Percentiles rank a stretch among this genome's conserved stretches.
Evolutionary conservation across 306 rosid genomes (phyloP).

Genomic region (Citrullus colocynthis): DNA sequence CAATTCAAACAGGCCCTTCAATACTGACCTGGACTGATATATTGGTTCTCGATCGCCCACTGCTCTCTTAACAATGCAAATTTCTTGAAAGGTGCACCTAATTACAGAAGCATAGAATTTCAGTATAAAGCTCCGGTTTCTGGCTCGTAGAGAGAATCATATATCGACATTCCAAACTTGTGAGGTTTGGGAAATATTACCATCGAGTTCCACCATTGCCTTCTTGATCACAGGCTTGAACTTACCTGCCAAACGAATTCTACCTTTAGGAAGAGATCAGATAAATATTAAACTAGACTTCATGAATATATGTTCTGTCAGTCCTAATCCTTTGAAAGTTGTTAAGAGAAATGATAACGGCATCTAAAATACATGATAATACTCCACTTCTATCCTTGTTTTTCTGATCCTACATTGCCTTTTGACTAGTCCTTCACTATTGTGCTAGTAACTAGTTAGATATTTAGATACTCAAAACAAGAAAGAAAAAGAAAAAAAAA

Average conservation of each 20-base stretch:
- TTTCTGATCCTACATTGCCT: not conserved
- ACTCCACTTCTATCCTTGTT: not conserved
- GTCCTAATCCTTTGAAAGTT: not conserved
- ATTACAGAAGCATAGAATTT: not conserved
- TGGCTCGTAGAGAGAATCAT: not conserved
- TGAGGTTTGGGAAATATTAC: slow-evolving; percentile 16
- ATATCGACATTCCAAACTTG: not conserved
- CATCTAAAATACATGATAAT: not conserved
- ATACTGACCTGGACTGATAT: slow-evolving; percentile 76
- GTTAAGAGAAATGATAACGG: not conserved
- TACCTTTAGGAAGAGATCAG: not conserved
- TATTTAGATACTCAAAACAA: not conserved
- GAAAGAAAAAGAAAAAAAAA: no score
- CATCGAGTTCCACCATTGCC: slow-evolving; percentile 99
- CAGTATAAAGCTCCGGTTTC: not conserved
- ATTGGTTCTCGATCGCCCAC: slow-evolving; percentile 82
- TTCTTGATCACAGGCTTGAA: slow-evolving; percentile 99
- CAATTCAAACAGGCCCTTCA: not conserved
- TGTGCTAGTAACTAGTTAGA: not conserved
- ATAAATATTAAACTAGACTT: not conserved
- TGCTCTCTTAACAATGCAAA: slow-evolving; percentile 65
- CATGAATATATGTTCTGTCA: not conserved
- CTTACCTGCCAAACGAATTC: slow-evolving; percentile 39
- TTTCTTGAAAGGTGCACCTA: slow-evolving; percentile 93
- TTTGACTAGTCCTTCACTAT: not conserved